Conservation (phyloP, 768 basidiomycete species). For the Tylopilus felleus region DNA sequence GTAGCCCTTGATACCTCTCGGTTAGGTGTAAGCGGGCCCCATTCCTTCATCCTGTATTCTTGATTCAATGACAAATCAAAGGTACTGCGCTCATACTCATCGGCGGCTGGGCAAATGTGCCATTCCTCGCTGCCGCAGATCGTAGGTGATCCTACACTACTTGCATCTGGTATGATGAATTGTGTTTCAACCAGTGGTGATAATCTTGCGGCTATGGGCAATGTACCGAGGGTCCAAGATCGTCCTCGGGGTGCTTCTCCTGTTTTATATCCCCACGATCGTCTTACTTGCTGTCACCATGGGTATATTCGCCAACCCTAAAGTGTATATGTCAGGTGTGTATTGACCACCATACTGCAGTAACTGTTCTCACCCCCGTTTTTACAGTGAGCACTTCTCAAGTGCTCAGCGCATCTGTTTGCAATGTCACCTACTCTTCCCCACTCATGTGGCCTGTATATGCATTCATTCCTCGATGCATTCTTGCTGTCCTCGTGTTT, state of each 20-base stretch:
- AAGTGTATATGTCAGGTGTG: neutral
- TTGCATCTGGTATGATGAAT: neutral
- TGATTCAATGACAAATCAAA: neutral
- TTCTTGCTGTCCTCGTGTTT: neutral
- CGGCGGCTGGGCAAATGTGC: neutral
- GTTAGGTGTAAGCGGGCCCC: neutral
- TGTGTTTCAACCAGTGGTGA: neutral
- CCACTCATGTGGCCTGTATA: neutral
- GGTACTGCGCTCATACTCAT: neutral
- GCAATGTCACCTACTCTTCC: neutral
- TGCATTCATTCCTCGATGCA: neutral
- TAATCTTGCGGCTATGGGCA: neutral
- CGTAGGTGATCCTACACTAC: neutral
- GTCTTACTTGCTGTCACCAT: neutral
- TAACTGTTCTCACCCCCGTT: neutral
- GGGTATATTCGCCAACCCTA: neutral
- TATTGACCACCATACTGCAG: neutral
- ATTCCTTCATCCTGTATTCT: neutral
- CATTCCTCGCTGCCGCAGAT: neutral
- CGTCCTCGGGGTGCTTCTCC: neutral
- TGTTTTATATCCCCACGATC: neutral
- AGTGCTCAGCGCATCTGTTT: neutral
- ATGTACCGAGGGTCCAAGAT: conserved; percentile 1
- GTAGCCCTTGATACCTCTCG: neutral
- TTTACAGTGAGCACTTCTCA: neutral